Conservation (phyloP, 2,329 filamentous ascomycete species). For the Sphaceloma murrayae region DNA sequence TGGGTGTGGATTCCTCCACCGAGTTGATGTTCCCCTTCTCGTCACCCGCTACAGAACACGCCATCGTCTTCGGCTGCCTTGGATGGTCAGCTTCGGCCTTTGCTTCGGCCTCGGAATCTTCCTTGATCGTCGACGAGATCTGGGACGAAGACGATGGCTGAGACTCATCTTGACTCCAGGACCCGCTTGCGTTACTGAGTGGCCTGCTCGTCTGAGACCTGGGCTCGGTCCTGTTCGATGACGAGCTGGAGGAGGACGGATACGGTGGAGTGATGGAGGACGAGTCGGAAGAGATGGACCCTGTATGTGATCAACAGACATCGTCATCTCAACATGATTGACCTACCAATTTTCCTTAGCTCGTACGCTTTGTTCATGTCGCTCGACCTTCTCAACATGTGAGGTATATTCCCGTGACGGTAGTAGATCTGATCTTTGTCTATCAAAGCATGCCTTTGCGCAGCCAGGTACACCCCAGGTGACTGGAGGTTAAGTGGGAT, state of each 20-base stretch:
- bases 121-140: neutral
- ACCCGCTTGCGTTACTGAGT: neutral
- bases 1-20: neutral
- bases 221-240: neutral
- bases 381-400: neutral
- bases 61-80: neutral
- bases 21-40: neutral
- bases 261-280: neutral
- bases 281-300: neutral
- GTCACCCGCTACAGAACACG: too few species aligned
- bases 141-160: neutral
- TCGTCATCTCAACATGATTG: neutral
- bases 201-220: neutral
- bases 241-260: slow-evolving; percentile 3
- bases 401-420: slow-evolving; percentile 5
- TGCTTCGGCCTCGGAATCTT: slow-evolving; percentile 6
- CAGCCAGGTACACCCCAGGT: slow-evolving; percentile 5
- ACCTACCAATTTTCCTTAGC: neutral
- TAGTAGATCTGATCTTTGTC: slow-evolving; percentile 6
- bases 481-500: neutral
- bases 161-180: slow-evolving; percentile 3
- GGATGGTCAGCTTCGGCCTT: neutral
- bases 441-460: slow-evolving; percentile 1
- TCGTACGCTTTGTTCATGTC: neutral
- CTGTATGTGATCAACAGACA: neutral